Evolutionary conservation across 1,284 basidiomycete species (phyloP).

Genomic region (Tilletia caries): DNA sequence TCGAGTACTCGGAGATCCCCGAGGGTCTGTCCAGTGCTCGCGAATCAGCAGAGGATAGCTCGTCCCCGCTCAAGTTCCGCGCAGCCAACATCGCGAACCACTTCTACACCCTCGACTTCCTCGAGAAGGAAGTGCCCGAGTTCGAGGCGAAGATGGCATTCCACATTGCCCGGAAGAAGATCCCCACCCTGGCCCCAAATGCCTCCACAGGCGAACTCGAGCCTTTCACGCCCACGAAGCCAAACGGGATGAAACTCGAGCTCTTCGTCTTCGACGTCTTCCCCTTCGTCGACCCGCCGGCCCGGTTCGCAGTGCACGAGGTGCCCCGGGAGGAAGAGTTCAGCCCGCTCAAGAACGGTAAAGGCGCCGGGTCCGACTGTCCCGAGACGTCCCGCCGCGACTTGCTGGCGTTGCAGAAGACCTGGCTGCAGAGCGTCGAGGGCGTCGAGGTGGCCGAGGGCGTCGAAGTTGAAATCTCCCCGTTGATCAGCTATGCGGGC

Average conservation of each 20-base stretch:
- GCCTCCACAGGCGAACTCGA: constrained; percentile 62
- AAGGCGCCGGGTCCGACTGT: constrained; percentile 87
- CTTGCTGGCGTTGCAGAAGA: constrained; percentile 80
- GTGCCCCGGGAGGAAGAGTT: constrained; percentile 87
- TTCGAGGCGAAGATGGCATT: constrained; percentile 89
- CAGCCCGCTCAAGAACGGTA: constrained; percentile 94
- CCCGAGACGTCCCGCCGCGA: constrained; percentile 85
- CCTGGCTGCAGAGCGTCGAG: constrained; percentile 71
- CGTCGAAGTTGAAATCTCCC: constrained; percentile 86
- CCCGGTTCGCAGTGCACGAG: constrained; percentile 76
- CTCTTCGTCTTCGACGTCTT: constrained; percentile 99
- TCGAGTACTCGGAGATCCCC: constrained; percentile 97
- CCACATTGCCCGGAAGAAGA: constrained; percentile 99
- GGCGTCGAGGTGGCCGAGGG: constrained; percentile 70
- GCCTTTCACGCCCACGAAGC: constrained; percentile 72
- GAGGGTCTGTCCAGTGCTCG: constrained; percentile 75
- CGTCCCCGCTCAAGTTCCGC: constrained; percentile 68
- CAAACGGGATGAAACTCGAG: constrained; percentile 99
- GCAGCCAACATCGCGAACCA: constrained; percentile 98
- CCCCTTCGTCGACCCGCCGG: constrained; percentile 72
- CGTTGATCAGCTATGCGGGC: constrained; percentile 80
- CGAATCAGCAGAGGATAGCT: constrained; percentile 63
- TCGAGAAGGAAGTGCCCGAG: constrained; percentile 68
- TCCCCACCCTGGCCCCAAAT: constrained; percentile 66
- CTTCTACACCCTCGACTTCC: constrained; percentile 87